Base-by-base conservation (phyloP, 2,329 filamentous ascomycete genomes). In the Pleomassaria siparia region DNA sequence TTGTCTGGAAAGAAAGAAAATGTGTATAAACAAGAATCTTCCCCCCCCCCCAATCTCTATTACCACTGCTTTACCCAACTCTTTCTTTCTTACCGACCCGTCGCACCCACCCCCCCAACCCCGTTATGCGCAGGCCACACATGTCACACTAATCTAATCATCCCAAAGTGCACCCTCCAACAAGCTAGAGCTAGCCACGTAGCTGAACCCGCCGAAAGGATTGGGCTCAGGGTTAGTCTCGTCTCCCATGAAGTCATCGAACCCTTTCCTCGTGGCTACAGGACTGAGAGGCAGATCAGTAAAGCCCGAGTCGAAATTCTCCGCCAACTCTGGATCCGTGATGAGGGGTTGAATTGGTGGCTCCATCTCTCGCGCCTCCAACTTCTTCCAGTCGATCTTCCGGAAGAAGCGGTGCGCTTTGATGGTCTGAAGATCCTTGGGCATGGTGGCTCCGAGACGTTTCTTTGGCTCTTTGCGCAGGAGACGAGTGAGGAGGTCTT, bases 331-430 rank as follows among this genome's bases (percentile, higher is more conserved):
- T 0, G 94, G 94, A 63, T 99, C 91, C 0, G 94, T 97, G 64
- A 99, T 92, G 62, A 97, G 80, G 13, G 94, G 94, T 66, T 88
- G 84, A 60, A 99, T 97, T 0, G 94, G 94, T 1, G 94, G 88
- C 59, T 89, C 86, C 39, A 96, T 59, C 71, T 96, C 89, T 28
- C 92, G 82, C 22, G 82, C 84, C 53, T 88, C 90, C 12, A 99
- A 81, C 61, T 85, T 87, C 73, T 85, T 86, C 94, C 94, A 99
- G 74, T 99, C 86, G 63, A 99, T 95, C 76, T 90, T 94, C 65
- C 89, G 85, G 81, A 99, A 99, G 79, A 99, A 99, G 9, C 94
- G 84, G 68, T 99, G 94, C 54, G 86, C 85, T 79, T 95, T 95
- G 74, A 99, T 88, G 0, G 80, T 86, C 45, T 82, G 78, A 41